A percentile compares a stretch with the other conserved stretches of the same genome.
Evolutionary conservation across 2,329 filamentous ascomycete species (phyloP).

Genomic region (Xylaria arbuscula): DNA sequence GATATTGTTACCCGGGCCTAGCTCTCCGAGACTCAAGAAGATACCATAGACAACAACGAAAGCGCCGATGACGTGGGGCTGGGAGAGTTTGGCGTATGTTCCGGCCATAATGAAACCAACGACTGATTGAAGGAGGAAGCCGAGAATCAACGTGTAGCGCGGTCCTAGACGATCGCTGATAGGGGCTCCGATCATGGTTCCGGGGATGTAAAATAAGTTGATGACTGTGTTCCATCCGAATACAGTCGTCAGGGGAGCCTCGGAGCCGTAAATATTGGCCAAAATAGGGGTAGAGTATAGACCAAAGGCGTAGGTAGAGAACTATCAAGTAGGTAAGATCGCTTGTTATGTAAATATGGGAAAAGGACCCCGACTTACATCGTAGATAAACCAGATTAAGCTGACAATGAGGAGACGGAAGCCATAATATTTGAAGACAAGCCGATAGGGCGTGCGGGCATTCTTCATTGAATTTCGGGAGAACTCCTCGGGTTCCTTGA

Average conservation of each 20-base stretch:
- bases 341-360: background rate
- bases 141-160: slow-evolving; percentile 75
- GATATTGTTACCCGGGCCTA: slow-evolving; percentile 92
- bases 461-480: slow-evolving; percentile 74
- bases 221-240: slow-evolving; percentile 92
- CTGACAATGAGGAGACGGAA: slow-evolving; percentile 75
- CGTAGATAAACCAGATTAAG: slow-evolving; percentile 87
- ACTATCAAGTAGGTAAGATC: slow-evolving; percentile 55
- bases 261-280: slow-evolving; percentile 68
- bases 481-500: slow-evolving; percentile 84
- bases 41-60: slow-evolving; percentile 85
- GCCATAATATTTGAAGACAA: slow-evolving; percentile 76
- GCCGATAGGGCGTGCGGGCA: slow-evolving; percentile 64
- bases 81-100: slow-evolving; percentile 76
- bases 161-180: slow-evolving; percentile 83
- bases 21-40: slow-evolving; percentile 80
- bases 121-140: slow-evolving; percentile 77
- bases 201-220: slow-evolving; percentile 90
- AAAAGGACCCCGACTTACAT: slow-evolving; percentile 57
- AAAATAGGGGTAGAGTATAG: slow-evolving; percentile 86
- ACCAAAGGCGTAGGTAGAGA: slow-evolving; percentile 84
- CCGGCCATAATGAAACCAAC: slow-evolving; percentile 92
- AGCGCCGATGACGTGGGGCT: slow-evolving; percentile 73
- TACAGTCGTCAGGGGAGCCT: slow-evolving; percentile 74
- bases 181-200: slow-evolving; percentile 80